phyloP scores from a whole-genome alignment of 1,284 basidiomycete genomes.

The Mycena sp. region DNA sequence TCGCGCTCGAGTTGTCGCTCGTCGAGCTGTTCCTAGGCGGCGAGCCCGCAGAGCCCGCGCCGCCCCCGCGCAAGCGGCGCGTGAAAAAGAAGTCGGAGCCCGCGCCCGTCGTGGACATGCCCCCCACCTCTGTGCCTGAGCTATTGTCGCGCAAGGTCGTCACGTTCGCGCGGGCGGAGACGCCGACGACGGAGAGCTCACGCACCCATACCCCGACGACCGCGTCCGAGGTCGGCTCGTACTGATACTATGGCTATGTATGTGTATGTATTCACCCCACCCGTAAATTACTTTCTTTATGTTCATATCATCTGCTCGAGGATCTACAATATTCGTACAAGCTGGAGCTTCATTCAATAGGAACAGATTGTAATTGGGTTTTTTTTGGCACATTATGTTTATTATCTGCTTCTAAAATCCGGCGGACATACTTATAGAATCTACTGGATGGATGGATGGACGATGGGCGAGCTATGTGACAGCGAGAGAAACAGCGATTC shows the following conservation, averaged over 20 bases:
- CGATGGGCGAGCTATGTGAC: constrained; percentile 54
- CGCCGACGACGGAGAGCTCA: background rate
- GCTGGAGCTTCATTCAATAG: constrained; percentile 18
- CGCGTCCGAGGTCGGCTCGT: constrained; percentile 15
- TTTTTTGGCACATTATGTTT: constrained; percentile 8
- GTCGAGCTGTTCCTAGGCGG: constrained; percentile 64
- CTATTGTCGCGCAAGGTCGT: constrained; percentile 4
- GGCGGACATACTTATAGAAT: no score
- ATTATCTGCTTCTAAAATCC: no score
- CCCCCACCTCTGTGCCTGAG: background rate
- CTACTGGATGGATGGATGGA: background rate
- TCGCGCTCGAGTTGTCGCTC: constrained; percentile 52
- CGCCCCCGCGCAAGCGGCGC: constrained; percentile 11
- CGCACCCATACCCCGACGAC: constrained; percentile 18
- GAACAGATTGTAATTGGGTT: constrained; percentile 15
- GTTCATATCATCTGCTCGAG: constrained; percentile 9
- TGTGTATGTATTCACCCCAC: background rate
- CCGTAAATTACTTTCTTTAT: constrained; percentile 17
- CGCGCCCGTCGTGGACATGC: background rate
- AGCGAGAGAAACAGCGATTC: constrained; percentile 83
- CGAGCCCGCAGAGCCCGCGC: constrained; percentile 23
- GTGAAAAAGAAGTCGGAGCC: constrained; percentile 18
- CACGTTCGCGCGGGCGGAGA: background rate
- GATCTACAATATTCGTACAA: constrained; percentile 5
- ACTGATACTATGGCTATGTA: background rate